phyloP scores from a whole-genome alignment of 83 land plant species.

The Thuja plicata region DNA sequence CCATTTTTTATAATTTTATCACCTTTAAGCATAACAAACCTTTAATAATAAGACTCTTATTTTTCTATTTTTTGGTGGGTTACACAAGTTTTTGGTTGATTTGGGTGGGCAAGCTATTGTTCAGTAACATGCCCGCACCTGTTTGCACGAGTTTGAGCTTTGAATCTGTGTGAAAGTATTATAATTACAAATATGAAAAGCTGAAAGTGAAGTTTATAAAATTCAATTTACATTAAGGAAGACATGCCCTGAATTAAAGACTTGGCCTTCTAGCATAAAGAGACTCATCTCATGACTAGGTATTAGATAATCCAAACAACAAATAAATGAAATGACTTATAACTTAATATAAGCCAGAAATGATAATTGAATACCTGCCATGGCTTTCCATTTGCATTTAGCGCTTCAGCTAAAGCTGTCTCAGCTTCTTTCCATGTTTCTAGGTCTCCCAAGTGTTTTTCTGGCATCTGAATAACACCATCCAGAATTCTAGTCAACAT shows the following conservation, averaged over 20 bases:
- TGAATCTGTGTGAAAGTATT: neutral
- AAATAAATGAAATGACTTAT: neutral
- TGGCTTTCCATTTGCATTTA: slow-evolving; percentile 85
- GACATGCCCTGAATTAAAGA: neutral
- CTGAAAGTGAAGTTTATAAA: neutral
- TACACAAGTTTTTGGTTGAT: no score
- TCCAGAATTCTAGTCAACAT: neutral
- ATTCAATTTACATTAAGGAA: neutral
- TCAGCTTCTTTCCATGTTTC: slow-evolving; percentile 94
- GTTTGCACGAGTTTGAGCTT: neutral
- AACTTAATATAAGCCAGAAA: neutral
- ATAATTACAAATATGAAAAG: neutral
- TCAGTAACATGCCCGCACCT: neutral
- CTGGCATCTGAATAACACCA: slow-evolving; percentile 75
- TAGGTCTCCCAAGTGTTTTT: slow-evolving; percentile 84
- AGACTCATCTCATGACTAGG: neutral
- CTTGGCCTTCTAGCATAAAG: neutral
- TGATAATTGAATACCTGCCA: slow-evolving; percentile 73
- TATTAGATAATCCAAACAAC: neutral
- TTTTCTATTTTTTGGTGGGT: no score
- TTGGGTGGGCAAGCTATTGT: no score
- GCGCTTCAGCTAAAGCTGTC: slow-evolving; percentile 75
- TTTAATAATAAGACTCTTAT: no score
- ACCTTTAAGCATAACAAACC: no score
- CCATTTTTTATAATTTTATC: no score